Base-by-base conservation (phyloP, 257 asterid species). In the Penstemon davidsonii region DNA sequence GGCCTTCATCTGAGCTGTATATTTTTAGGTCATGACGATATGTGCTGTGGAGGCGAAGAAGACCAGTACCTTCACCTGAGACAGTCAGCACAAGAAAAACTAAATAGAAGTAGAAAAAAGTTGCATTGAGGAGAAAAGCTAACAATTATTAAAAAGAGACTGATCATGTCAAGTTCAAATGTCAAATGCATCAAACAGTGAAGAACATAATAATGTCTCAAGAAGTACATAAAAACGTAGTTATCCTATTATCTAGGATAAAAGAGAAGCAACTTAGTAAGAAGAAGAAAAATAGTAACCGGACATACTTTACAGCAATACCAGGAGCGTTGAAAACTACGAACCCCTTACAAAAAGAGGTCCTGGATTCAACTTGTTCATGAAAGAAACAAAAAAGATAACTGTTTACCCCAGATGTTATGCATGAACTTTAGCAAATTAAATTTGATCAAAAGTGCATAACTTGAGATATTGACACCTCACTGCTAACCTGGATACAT, bases 1-100 rank as follows among this genome's bases (percentile, higher is more conserved):
- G 97, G 40, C 97, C 99, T 81, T 93, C 99, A 68, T 93, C 97
- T 3, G 99, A 93, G 78, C 97, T 93, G 83, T 93, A 93, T 81
- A 93, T 93, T 74, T 93, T 93, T 52, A 93, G 58, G 76, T 93
- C 97, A 79, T 93, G 99, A 67, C 97, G 97, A 73, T 93, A 93
- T 57, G 99, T 93, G 64, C 99, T 93, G 74, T 93, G 99, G 78
- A 93, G 99, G 67, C 97, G 97, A 80, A 93, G 99, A 72, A 90
- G 84, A 67, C 99, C 97, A 55, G 96, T 93, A 54, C 99, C 97
- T 87, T 90, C 99, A 72, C 99, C 99, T 90, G 87, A 80, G 70
- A 72, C 42, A 39, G 49, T 67, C 53, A 59, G 53, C 66, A 77
- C 40, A 49, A 25, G 2, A 38, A 46, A 73, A 68, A 51, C 60